Base-by-base conservation (phyloP, 192 early-diverging fungal genomes). In the Coemansia sp. region DNA sequence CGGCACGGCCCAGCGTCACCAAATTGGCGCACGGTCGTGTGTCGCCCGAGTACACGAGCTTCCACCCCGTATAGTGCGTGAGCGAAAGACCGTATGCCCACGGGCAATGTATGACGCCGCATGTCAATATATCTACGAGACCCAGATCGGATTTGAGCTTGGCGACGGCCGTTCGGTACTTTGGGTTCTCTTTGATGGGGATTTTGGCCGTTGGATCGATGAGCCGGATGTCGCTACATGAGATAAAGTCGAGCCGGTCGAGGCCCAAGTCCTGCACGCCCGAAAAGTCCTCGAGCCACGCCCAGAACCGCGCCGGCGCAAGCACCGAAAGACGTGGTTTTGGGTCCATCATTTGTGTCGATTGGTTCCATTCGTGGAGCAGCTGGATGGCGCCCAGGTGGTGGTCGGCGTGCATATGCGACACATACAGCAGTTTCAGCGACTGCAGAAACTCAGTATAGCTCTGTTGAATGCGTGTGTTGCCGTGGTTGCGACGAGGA, bases 331-430 rank as follows among this genome's bases (percentile, higher is more conserved):
- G 49, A 2, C 83, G 65, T n/a, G 70, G 62, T 36, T 21, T 36
- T 4, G 23, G 51, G 1, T 44, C 48, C 60, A 66, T 19, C 12
- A 44, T 5, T 4, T 36, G 58, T 21, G 81, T 82, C 46, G 91
- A 82, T 81, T 86, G 62, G 58, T 80, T 85, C 87, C 93, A 89
- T 56, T 85, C 83, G 19, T 71, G 79, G 56, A 98, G 75, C 42
- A 99, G 59, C 23, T 85, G 70, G 5, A 93, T 78, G 4, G 88
- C 76, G 3, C 97, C 97, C 19, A 99, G 74, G 70, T 98, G 97
- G 65, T 99, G 97, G 75, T 99, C 97, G 23, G 95, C 97, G 72
- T 99, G 97, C 81, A 99, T 75, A 71, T 99, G 97, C 37, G 94
- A 96, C 8, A 99, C 83, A 75, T 94, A 97, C 54, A 99, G 64